Evolutionary conservation across 257 asterid species (phyloP).

Genomic region (Catharanthus roseus): DNA sequence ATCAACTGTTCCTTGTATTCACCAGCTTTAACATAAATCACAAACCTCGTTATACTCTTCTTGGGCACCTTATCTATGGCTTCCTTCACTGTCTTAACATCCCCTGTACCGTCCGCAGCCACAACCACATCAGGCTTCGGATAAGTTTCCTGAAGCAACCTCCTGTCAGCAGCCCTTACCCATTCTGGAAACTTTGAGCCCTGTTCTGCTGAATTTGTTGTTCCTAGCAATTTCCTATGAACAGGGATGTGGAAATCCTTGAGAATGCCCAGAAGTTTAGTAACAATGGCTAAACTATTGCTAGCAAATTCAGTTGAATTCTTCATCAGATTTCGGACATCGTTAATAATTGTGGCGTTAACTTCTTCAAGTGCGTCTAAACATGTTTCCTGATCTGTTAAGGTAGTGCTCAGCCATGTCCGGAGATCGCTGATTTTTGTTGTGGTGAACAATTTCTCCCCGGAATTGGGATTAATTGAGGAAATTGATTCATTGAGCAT

Average conservation of each 20-base stretch:
- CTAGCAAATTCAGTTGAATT: conserved; percentile 56
- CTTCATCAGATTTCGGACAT: conserved; percentile 33
- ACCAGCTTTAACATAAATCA: conserved; percentile 58
- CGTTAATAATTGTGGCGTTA: conserved; percentile 39
- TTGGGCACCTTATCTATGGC: conserved; percentile 55
- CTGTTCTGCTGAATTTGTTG: not conserved
- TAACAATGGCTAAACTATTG: conserved; percentile 70
- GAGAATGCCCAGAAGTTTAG: conserved; percentile 41
- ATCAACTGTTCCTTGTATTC: conserved; percentile 49
- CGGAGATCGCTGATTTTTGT: conserved; percentile 34
- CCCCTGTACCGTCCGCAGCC: conserved; percentile 56
- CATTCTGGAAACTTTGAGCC: conserved; percentile 43
- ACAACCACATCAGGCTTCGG: conserved; percentile 57
- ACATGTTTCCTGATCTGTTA: conserved; percentile 74
- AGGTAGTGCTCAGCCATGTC: conserved; percentile 67
- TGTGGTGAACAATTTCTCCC: conserved; percentile 11
- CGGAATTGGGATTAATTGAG: conserved; percentile 10
- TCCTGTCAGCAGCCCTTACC: conserved; percentile 47
- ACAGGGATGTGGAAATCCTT: conserved; percentile 38
- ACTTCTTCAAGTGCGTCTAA: conserved; percentile 56
- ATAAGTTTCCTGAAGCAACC: conserved; percentile 37
- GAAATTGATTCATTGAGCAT: conserved; percentile 46
- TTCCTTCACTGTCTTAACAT: conserved; percentile 34
- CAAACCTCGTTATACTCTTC: conserved; percentile 43
- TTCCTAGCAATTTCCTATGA: conserved; percentile 42